phyloP scores from a whole-genome alignment of 1,284 basidiomycete species.

The Thecaphora thlaspeos region DNA sequence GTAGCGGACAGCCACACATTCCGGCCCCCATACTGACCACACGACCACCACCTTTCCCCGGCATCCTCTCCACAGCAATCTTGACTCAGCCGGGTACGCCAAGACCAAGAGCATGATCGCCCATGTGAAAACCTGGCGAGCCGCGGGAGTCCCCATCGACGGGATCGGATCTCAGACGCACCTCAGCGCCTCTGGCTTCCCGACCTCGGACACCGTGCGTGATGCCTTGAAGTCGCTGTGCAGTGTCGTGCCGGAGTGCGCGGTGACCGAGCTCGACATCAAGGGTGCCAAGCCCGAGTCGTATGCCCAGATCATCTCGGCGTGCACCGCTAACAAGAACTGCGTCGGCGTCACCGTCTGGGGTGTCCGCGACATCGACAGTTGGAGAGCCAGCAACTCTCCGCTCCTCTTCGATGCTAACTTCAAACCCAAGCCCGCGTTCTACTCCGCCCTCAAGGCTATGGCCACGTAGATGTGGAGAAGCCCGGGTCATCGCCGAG shows the following conservation, averaged over 20 bases:
- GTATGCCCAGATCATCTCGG: constrained; percentile 8
- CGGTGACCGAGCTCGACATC: constrained; percentile 20
- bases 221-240: constrained; percentile 9
- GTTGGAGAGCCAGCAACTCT: constrained; percentile 4
- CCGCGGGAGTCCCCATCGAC: constrained; percentile 13
- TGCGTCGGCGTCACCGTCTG: constrained; percentile 17
- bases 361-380: constrained; percentile 10
- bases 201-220: constrained; percentile 5
- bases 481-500: no score
- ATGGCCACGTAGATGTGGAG: not conserved
- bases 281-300: not conserved
- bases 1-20: no score
- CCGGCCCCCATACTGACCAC: no score
- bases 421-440: constrained; percentile 16
- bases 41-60: no score
- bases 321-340: constrained; percentile 9
- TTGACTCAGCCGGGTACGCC: constrained; percentile 4
- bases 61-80: no score
- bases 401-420: constrained; percentile 12
- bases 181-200: constrained; percentile 8
- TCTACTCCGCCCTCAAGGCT: constrained; percentile 13
- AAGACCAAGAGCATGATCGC: constrained; percentile 5
- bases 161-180: constrained; percentile 20
- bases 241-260: constrained; percentile 8
- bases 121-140: constrained; percentile 18